Base-by-base conservation (phyloP, 139 green algal species). In the Chlorella sp. region DNA sequence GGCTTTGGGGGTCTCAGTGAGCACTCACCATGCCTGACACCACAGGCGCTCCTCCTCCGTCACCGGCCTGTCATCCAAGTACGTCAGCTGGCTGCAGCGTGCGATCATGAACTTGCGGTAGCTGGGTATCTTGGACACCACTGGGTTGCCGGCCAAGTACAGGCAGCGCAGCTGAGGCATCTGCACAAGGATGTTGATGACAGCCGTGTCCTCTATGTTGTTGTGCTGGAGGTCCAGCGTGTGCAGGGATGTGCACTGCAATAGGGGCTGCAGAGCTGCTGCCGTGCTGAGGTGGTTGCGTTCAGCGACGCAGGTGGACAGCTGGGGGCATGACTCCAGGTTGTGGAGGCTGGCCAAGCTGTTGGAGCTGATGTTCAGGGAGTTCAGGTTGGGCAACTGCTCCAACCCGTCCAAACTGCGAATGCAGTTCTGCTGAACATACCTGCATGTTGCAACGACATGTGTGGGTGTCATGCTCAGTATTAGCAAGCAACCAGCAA, bases 31-130 rank as follows among this genome's bases (percentile, higher is more conserved):
- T 1, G 91, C 91, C 65, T 92, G 81, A 1, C 85, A 80, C n/a
- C 75, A 81, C 17, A 72, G 70, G 20, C 91, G 74, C 78, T 97
- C 92, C 36, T 85, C 55, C 6, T 92, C 83, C 50, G 86, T 90
- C 3, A 97, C 82, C 3, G 92, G 92, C 14, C 91, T 77, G 65
- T 96, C 91, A 63, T 97, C 91, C 32, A 97, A 72, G 81, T 97
- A 96, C 10, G 80, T 87, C 3, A 97, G 83, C 3, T 35, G 70
- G 0, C 80, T 78, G 20, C 94, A 71, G 5, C 65, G 34, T 3
- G 79, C 62, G 49, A 97, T 82, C 4, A 95, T 1, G 0, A 51
- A 69, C 71, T 93, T 93, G 55, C 91, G 79, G 79, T 96, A 97
- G 74, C 89, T 87, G 34, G 71, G 75, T n/a, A 91, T 85, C 35